Evolutionary conservation across 345 rosid genomes (phyloP).

Genomic region (Pseudoturritis turrita): DNA sequence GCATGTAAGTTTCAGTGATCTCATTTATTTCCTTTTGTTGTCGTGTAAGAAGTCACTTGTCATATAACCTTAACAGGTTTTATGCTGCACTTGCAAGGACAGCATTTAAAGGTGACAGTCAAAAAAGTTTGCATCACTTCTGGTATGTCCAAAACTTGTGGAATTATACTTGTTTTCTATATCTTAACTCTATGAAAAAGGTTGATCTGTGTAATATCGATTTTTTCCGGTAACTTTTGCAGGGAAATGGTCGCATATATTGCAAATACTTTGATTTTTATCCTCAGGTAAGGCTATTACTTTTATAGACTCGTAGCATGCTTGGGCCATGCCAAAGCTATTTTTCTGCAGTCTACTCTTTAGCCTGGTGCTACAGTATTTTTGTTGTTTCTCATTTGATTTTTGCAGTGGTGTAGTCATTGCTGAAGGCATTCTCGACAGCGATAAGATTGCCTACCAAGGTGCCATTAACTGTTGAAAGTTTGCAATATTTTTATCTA

Average conservation of each 20-base stretch:
- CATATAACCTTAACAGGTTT: slow-evolving; percentile 52
- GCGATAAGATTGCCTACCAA: slow-evolving; percentile 41
- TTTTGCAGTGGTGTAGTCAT: slow-evolving; percentile 92
- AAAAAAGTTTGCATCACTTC: slow-evolving; percentile 90
- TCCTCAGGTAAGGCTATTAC: slow-evolving; percentile 63
- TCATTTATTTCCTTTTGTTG: not conserved
- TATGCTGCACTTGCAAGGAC: slow-evolving; percentile 89
- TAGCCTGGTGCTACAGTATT: not conserved
- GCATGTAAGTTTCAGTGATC: slow-evolving; percentile 65
- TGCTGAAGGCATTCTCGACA: slow-evolving; percentile 78
- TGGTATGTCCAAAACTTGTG: slow-evolving; percentile 48
- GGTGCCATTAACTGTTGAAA: slow-evolving; percentile 36
- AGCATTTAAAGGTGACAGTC: slow-evolving; percentile 92
- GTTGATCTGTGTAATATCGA: not conserved
- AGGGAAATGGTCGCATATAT: slow-evolving; percentile 99
- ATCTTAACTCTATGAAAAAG: not conserved
- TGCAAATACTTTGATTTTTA: slow-evolving; percentile 93
- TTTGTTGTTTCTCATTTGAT: slow-evolving; percentile 12
- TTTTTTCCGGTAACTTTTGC: slow-evolving; percentile 19
- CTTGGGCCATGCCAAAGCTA: not conserved
- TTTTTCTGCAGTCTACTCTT: slow-evolving; percentile 1
- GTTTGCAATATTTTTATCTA: not conserved
- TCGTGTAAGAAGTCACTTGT: slow-evolving; percentile 3
- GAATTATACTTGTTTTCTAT: not conserved
- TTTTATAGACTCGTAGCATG: not conserved